Base-by-base conservation (phyloP, 2,329 filamentous ascomycete species). In the Tolypocladium ovalisporum region DNA sequence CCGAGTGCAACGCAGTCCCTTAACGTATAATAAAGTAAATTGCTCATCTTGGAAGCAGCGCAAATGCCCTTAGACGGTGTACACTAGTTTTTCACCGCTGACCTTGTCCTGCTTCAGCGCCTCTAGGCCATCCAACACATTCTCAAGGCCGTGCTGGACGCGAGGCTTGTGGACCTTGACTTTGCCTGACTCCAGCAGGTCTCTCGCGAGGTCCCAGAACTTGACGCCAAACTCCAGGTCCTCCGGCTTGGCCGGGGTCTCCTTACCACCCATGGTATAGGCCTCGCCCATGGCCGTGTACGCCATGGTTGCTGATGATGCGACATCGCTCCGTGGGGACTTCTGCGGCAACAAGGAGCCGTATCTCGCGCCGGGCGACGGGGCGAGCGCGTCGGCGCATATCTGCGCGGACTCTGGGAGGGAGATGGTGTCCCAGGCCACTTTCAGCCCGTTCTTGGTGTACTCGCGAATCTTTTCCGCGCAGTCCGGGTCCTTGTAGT, bases 11-110 rank as follows among this genome's bases (percentile, higher is more conserved):
- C n/a, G n/a, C n/a, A n/a, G n/a, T n/a, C n/a, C n/a, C n/a, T n/a
- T n/a, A n/a, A n/a, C n/a, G n/a, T n/a, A n/a, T n/a, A n/a, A n/a
- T n/a, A n/a, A 4, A 29, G 29, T 17, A 32, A 7, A 10, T n/a
- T 3, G 15, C 24, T 7, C 8, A 32, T 27, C 4, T 4, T 1
- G 24, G 12, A 34, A 29, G 7, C 19, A 29, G 4, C 29, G 27
- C 27, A 2, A n/a, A 34, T 29, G 27, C 29, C 44, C 27, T 22
- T 51, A 54, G 49, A 74, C 60, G 73, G 70, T 75, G 61, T 76
- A 77, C 1, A 79, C 76, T 54, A 79, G 64, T 68, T 78, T 79
- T 24, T 69, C 68, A 9, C 70, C 75, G 56, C 73, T 76, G 32
- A 77, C 67, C 62, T 68, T 65, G 0, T 65, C 67, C 5, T 67